phyloP scores from a whole-genome alignment of 306 rosid genomes.

The Quillaja saponaria region DNA sequence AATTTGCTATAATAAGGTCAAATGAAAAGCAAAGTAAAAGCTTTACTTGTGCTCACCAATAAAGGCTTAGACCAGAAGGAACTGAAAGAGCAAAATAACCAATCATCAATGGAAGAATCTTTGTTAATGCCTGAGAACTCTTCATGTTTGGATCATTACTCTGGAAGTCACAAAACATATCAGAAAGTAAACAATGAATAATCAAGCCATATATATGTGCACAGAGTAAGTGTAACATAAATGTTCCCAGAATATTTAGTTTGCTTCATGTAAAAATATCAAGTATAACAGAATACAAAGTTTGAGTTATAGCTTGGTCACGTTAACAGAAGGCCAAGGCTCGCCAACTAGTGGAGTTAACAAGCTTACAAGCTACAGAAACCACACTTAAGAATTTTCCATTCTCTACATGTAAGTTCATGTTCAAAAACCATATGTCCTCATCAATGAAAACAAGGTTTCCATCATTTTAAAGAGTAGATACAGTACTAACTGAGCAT shows the following conservation, averaged over 20 bases:
- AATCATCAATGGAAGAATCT: slow-evolving; percentile 86
- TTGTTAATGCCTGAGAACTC: slow-evolving; percentile 76
- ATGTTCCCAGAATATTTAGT: background rate
- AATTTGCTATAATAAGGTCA: slow-evolving; percentile 19
- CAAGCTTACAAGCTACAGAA: no score
- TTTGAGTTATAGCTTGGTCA: slow-evolving; percentile 18
- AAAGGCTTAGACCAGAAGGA: slow-evolving; percentile 98
- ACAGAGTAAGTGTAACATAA: slow-evolving; percentile 16
- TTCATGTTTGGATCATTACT: slow-evolving; percentile 83
- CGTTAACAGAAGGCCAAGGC: slow-evolving; percentile 20
- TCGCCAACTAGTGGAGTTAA: background rate
- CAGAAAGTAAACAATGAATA: background rate
- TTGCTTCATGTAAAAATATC: slow-evolving; percentile 13
- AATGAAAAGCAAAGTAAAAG: slow-evolving; percentile 18
- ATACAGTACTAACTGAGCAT: background rate
- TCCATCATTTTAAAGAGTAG: no score
- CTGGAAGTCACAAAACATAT: slow-evolving; percentile 47
- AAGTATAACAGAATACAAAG: slow-evolving; percentile 19
- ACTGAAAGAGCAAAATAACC: slow-evolving; percentile 98
- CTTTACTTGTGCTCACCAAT: slow-evolving; percentile 65
- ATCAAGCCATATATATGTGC: background rate
- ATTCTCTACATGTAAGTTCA: no score
- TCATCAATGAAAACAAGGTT: no score
- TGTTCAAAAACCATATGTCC: no score
- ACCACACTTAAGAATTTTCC: no score